Evolutionary conservation across 179 eudicot genomes (phyloP), one percentile per base, ranked within the genome.

Genomic region (Silene coronaria): DNA sequence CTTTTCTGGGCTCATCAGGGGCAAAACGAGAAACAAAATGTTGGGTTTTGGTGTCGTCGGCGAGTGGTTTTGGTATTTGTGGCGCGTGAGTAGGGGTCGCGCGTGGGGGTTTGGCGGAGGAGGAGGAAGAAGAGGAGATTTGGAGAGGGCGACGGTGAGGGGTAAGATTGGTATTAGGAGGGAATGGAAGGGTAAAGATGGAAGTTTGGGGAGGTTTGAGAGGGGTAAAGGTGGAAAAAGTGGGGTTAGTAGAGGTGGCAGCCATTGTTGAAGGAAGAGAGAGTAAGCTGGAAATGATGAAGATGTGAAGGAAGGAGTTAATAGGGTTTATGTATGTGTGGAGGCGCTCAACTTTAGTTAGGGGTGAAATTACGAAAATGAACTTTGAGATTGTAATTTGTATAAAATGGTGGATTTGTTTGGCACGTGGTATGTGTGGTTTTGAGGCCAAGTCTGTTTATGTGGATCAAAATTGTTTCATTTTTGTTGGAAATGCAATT

Each of bases 1-100:
- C 98, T 63, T 94, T 94, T 9, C 96, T 74, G 71, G 97, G 95
- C 32, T 89, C 84, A 60, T 86, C 91, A 10, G 85, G 65, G 78
- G 88, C 80, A 59, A 81, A 90, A 8, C 94, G 80, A 62, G 22
- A 13, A 3, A 48, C 0, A 6, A 70, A 16, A 38, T 38, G 45
- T 38, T 38, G 45, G 45, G 45, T 38, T 8, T 9, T 9, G 45
- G 5, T 9, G 9, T 21, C 22, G 38, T 69, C 3, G 69, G 78
- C 2, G 67, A 27, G 82, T 75, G 82, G 72, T 67, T 45, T 55
- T 67, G 78, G 60, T 67, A 80, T 73, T 69, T 75, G 70, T 1
- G 71, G 67, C 11, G 58, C 70, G 69, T 64, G 38, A 57, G 17
- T 58, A 36, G 27, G 58, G 17, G 69, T 16, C 59, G 72, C 28